Evolutionary conservation across 2,329 filamentous ascomycete species (phyloP).

Genomic region (Whalleya microplaca): DNA sequence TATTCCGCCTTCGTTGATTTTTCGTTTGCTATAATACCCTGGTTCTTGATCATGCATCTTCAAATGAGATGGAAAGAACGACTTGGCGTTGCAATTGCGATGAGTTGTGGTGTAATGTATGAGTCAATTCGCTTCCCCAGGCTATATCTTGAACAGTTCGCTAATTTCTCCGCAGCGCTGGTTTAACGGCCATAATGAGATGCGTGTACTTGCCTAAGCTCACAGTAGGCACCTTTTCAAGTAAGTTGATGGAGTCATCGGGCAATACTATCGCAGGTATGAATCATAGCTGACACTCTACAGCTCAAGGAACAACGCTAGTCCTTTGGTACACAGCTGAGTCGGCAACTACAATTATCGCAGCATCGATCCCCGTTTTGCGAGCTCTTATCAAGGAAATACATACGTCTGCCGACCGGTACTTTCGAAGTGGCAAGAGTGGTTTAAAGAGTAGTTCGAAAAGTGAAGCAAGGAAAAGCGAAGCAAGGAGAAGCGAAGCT

Average conservation of each 20-base stretch:
- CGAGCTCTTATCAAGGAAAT: constrained; percentile 35
- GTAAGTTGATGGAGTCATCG: constrained; percentile 18
- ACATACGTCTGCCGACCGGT: constrained; percentile 22
- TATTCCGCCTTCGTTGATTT: constrained; percentile 36
- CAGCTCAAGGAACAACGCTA: constrained; percentile 22
- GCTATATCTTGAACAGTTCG: not conserved
- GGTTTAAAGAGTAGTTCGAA: constrained; percentile 13
- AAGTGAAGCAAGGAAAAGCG: constrained; percentile 5
- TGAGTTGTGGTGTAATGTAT: constrained; percentile 37
- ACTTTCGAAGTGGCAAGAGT: constrained; percentile 17
- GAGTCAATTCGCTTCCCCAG: not conserved
- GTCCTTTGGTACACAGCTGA: constrained; percentile 37
- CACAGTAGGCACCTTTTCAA: constrained; percentile 22
- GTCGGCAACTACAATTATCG: constrained; percentile 33
- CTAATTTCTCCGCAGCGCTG: constrained; percentile 21
- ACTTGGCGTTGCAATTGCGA: constrained; percentile 36
- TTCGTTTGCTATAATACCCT: constrained; percentile 34
- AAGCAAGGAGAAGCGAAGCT: not conserved
- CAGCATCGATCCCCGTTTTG: constrained; percentile 39
- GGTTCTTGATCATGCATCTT: constrained; percentile 36
- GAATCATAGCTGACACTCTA: not conserved
- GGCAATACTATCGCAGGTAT: not conserved
- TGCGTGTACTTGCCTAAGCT: constrained; percentile 25
- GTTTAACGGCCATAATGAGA: constrained; percentile 30
- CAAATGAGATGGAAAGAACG: constrained; percentile 36